Evolutionary conservation across 345 rosid genomes (phyloP), one percentile per base, ranked within the genome.

Genomic region (Citrus hindsii): DNA sequence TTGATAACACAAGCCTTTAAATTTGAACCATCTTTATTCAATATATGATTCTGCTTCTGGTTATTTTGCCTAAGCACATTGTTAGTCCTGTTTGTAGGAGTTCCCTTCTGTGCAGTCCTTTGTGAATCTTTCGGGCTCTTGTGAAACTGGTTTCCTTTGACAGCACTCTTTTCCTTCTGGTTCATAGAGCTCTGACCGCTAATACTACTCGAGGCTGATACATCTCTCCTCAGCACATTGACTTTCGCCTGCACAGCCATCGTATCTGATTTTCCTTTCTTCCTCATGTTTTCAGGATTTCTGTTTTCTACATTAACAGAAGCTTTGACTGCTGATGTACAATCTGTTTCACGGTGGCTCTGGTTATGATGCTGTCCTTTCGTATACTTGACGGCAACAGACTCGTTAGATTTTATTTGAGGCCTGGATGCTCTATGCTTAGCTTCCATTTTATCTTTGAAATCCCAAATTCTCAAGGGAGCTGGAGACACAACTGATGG

Each of bases 371-470:
- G 80, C 70, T 85, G 88, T 80, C 76, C 88, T 51, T 74, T 88
- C 30, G 40, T 71, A 80, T 70, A 68, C 80, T 81, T 90, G 32
- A 53, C 53, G 32, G 69, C 53, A 48, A 71, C 42, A 0, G 64
- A 73, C 40, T 68, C 84, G 61, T 65, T 87, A 71, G 83, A 69
- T 75, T 75, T 83, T 46, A 46, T 46, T 81, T 78, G 90, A 73
- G 84, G 84, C 79, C 79, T 86, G 24, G 91, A 79, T 79, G 75
- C 82, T 72, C 80, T 84, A 75, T 85, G 79, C 67, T 89, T 89
- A 80, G 87, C 88, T 85, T 92, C 95, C 86, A 92, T 83, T 81
- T 90, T 92, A 86, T 88, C 88, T 85, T 91, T 92, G 84, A 94
- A 82, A 85, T 92, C 93, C 82, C 80, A 85, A 56, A 91, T 87